Evolutionary conservation across 495 filamentous ascomycete genomes (phyloP).

Genomic region (Aspergillus biplanus): DNA sequence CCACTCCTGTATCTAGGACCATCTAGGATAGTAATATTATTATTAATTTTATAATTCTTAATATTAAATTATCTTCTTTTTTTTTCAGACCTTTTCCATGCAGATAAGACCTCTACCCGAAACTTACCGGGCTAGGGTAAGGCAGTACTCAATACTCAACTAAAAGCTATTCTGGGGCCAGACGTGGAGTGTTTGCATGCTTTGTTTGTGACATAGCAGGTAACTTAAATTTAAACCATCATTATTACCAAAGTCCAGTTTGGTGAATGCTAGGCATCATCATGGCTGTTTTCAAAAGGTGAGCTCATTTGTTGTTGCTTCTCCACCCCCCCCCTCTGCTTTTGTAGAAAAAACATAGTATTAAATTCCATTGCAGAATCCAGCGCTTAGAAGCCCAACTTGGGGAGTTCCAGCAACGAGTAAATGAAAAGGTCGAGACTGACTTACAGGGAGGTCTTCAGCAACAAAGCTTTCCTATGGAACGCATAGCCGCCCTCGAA

Average conservation of each 20-base stretch:
- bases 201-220: no score
- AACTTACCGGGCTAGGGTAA: no score
- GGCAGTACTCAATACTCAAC: no score
- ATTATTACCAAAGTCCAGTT: neutral
- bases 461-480: conserved; percentile 16
- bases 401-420: conserved; percentile 68
- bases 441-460: conserved; percentile 29
- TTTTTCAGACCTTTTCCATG: no score
- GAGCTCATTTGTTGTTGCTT: conserved; percentile 35
- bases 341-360: neutral
- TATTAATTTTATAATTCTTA: no score
- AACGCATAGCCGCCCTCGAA: conserved; percentile 52
- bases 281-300: conserved; percentile 74
- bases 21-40: no score
- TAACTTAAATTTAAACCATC: no score
- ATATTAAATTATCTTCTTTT: no score
- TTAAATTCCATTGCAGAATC: conserved; percentile 65
- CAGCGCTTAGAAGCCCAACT: conserved; percentile 77
- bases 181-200: no score
- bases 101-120: no score
- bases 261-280: neutral
- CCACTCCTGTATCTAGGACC: no score
- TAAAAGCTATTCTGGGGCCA: no score
- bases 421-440: conserved; percentile 22
- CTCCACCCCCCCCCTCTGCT: neutral